These are phyloP conservation scores for Metschnikowia drakensbergensis DNA, from an alignment of 805 yeast genomes.

Conservation along the genomic window DNA sequence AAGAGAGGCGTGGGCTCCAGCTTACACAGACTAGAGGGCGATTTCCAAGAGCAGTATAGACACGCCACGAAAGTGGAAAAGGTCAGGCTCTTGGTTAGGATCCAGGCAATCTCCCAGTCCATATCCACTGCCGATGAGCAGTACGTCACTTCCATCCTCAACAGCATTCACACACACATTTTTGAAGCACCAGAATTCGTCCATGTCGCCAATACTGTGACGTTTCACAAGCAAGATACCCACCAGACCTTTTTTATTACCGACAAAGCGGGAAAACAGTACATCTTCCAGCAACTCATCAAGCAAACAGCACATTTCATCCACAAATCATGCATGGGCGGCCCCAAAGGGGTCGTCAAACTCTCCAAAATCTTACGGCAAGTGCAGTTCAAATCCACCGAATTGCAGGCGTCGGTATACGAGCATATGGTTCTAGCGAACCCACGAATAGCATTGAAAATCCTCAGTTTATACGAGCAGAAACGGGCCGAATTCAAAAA, in stretches of 20 bases:
- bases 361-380: slow-evolving; percentile 20
- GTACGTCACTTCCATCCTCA: slow-evolving; percentile 18
- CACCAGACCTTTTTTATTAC: slow-evolving; percentile 4
- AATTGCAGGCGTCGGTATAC: slow-evolving; percentile 19
- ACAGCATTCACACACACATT: slow-evolving; percentile 9
- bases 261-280: slow-evolving; percentile 16
- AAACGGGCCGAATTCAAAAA: slow-evolving; percentile 20
- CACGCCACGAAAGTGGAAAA: slow-evolving; percentile 17
- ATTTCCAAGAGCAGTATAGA: slow-evolving; percentile 14
- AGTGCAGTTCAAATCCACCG: slow-evolving; percentile 14
- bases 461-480: slow-evolving; percentile 22
- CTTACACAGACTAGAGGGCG: slow-evolving; percentile 5
- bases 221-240: background rate
- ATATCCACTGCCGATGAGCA: slow-evolving; percentile 22
- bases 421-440: slow-evolving; percentile 25
- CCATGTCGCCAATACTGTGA: background rate
- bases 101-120: slow-evolving; percentile 30
- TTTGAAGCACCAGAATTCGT: slow-evolving; percentile 7
- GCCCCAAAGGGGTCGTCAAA: slow-evolving; percentile 15
- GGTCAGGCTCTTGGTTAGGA: slow-evolving; percentile 23
- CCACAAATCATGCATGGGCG: slow-evolving; percentile 7
- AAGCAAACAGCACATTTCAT: slow-evolving; percentile 21
- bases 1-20: background rate
- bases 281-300: slow-evolving; percentile 20
- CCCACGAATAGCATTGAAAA: slow-evolving; percentile 24